These are phyloP conservation scores for Colletotrichum sp. DNA, from an alignment of 2,329 filamentous ascomycete genomes.

Conservation along the genomic window DNA sequence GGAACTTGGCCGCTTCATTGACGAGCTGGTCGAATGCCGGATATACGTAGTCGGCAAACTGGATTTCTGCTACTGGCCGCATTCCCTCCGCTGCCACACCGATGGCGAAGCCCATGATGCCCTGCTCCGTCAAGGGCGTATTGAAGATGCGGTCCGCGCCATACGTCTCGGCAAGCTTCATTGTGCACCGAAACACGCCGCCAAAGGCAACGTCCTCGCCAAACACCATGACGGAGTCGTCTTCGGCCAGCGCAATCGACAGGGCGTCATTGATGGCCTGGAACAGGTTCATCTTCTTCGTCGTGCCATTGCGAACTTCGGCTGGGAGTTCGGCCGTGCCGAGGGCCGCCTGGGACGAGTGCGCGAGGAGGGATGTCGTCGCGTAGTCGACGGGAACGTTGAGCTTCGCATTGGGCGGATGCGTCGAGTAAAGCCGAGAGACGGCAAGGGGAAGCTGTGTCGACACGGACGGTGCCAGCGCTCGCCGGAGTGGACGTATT, in stretches of 20 bases:
- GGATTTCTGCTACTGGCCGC: conserved; percentile 91
- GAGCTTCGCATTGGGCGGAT: conserved; percentile 66
- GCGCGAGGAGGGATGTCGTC: conserved; percentile 79
- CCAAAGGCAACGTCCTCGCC: conserved; percentile 98
- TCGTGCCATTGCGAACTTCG: conserved; percentile 68
- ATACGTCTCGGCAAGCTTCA: conserved; percentile 87
- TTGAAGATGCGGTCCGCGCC: conserved; percentile 93
- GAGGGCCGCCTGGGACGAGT: conserved; percentile 75
- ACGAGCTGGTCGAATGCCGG: conserved; percentile 94
- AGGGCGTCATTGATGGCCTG: conserved; percentile 93
- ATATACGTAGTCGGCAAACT: conserved; percentile 94
- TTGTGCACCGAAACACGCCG: conserved; percentile 93
- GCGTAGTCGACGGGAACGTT: conserved; percentile 90
- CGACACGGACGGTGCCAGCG: conserved; percentile 13
- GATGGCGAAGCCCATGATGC: conserved; percentile 91
- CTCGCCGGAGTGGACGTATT: conserved; percentile 13
- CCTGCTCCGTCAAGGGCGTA: conserved; percentile 92
- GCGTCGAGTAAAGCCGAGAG: conserved; percentile 53
- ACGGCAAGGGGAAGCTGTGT: conserved; percentile 6
- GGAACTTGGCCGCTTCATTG: conserved; percentile 88
- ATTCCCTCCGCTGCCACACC: conserved; percentile 90
- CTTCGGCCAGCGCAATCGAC: conserved; percentile 77
- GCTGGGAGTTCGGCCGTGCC: conserved; percentile 72
- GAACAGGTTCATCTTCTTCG: conserved; percentile 91
- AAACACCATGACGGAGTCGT: conserved; percentile 88